Evolutionary conservation across 208 protist genomes (phyloP).

Genomic region (Leptomonas pyrrhocoris): DNA sequence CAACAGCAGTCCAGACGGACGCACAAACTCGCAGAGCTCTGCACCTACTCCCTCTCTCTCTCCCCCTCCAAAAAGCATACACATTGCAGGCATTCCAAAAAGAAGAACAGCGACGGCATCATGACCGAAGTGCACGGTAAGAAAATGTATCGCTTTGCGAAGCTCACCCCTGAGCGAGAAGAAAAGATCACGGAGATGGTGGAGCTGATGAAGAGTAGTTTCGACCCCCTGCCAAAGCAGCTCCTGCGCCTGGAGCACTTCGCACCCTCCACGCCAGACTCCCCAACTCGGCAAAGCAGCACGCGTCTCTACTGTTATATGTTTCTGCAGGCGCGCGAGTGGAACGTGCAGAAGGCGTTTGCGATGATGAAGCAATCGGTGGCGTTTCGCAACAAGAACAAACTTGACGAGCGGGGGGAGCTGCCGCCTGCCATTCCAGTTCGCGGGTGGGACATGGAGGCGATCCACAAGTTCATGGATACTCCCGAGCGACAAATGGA

Average conservation of each 20-base stretch:
- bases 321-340: constrained; percentile 47
- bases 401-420: constrained; percentile 45
- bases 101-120: no score
- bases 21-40: no score
- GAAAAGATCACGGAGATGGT: constrained; percentile 36
- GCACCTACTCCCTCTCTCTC: no score
- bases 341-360: constrained; percentile 58
- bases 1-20: no score
- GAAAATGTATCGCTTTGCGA: no score
- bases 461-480: constrained; percentile 8
- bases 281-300: constrained; percentile 35
- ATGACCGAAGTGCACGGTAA: no score
- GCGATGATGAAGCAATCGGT: constrained; percentile 42
- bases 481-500: not conserved
- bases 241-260: constrained; percentile 20
- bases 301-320: constrained; percentile 48
- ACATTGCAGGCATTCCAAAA: no score
- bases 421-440: constrained; percentile 48
- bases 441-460: constrained; percentile 38
- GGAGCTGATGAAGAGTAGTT: constrained; percentile 32
- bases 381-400: constrained; percentile 31
- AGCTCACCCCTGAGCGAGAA: constrained; percentile 10
- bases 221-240: constrained; percentile 26
- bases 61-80: no score
- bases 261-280: not conserved